These are phyloP conservation scores for Trichophyton schoenleinii DNA, from an alignment of 2,329 filamentous ascomycete genomes.

Conservation along the genomic window DNA sequence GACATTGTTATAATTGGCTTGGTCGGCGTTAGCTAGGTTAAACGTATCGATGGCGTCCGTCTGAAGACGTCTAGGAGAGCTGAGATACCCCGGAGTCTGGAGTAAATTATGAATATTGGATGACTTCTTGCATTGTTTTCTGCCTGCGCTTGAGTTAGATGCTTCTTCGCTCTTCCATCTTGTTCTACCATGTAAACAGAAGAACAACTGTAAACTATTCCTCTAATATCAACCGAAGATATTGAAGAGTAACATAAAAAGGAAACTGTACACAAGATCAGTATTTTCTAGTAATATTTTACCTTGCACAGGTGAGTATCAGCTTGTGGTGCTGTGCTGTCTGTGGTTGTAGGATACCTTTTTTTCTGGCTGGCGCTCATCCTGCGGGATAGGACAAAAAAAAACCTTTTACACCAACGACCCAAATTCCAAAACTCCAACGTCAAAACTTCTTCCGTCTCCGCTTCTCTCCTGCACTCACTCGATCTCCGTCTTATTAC, in stretches of 20 bases:
- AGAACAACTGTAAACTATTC: too few species aligned
- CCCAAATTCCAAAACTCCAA: neutral
- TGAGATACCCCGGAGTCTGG: neutral
- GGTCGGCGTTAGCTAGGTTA: neutral
- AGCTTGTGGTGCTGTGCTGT: neutral
- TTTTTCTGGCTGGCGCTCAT: neutral
- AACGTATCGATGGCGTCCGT: neutral
- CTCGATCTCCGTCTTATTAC: neutral
- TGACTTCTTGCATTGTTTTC: neutral
- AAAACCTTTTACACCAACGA: conserved; percentile 3
- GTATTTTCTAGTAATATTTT: too few species aligned
- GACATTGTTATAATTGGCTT: neutral
- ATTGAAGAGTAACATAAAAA: neutral
- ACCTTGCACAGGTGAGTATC: neutral
- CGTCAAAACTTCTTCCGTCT: conserved; percentile 4
- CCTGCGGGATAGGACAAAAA: neutral
- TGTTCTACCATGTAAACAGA: neutral
- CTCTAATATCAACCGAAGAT: neutral
- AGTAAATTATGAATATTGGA: neutral
- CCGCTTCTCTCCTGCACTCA: neutral
- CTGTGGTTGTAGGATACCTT: neutral
- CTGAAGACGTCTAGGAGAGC: neutral
- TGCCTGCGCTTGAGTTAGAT: neutral
- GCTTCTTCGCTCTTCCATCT: neutral
- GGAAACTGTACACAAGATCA: neutral